Percentiles rank a stretch among this genome's conserved stretches.
Evolutionary conservation across 352 stramenopile genomes (phyloP).

Genomic region (Pythium chondricola): DNA sequence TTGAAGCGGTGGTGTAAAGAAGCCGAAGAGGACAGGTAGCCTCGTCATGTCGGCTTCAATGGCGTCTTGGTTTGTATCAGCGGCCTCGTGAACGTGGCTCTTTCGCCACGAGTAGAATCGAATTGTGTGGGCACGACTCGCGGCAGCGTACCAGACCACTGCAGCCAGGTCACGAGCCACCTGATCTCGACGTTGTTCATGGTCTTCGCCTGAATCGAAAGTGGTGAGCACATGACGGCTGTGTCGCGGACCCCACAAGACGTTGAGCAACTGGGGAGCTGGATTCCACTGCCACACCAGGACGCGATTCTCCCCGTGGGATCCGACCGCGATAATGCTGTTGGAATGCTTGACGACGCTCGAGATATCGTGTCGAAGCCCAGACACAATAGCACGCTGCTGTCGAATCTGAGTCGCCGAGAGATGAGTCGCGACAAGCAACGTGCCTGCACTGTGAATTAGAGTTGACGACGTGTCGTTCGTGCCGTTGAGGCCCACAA

Average conservation of each 20-base stretch:
- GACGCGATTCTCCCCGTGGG: conserved; percentile 12
- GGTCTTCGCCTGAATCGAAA: conserved; percentile 13
- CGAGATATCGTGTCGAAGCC: conserved; percentile 35
- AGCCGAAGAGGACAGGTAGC: conserved; percentile 50
- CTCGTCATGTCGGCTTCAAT: conserved; percentile 41
- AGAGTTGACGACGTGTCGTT: conserved; percentile 7
- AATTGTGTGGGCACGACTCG: conserved; percentile 7
- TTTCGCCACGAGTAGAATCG: conserved; percentile 37
- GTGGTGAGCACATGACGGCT: conserved; percentile 17
- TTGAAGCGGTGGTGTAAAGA: conserved; percentile 23
- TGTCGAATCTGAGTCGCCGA: conserved; percentile 19
- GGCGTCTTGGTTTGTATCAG: neutral
- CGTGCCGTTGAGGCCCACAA: conserved; percentile 19
- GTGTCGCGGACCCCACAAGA: conserved; percentile 4
- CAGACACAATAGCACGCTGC: conserved; percentile 31
- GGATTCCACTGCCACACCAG: conserved; percentile 20
- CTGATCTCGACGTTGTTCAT: neutral
- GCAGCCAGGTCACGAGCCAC: conserved; percentile 29
- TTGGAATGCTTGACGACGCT: conserved; percentile 47
- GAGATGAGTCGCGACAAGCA: conserved; percentile 38
- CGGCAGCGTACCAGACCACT: conserved; percentile 34
- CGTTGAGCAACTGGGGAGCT: conserved; percentile 6
- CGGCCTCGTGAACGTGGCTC: conserved; percentile 1
- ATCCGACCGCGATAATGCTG: conserved; percentile 15
- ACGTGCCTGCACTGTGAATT: conserved; percentile 37